A percentile compares a stretch with the other conserved stretches of the same genome.
phyloP scores from a whole-genome alignment of 1,284 basidiomycete genomes.

The Trichosporon sp. region DNA sequence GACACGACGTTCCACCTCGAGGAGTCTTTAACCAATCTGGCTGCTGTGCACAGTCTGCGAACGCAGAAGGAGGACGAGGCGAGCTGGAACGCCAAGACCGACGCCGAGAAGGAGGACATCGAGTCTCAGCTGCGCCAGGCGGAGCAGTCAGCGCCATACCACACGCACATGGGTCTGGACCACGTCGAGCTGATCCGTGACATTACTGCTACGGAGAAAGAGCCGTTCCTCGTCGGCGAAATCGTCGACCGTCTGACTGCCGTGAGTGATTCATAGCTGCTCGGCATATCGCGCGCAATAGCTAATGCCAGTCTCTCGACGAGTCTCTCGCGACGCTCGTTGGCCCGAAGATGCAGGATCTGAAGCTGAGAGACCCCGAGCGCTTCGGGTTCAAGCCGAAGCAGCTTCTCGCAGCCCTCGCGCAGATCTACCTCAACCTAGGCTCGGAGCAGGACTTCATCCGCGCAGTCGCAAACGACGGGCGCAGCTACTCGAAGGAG shows the following conservation, averaged over 20 bases:
- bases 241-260: constrained; percentile 93
- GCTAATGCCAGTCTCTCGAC: constrained; percentile 56
- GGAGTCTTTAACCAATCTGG: constrained; percentile 83
- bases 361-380: constrained; percentile 80
- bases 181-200: constrained; percentile 84
- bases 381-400: constrained; percentile 87
- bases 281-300: no score
- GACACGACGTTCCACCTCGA: constrained; percentile 98
- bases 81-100: constrained; percentile 61
- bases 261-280: constrained; percentile 55
- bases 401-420: constrained; percentile 73
- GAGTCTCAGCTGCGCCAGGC: constrained; percentile 70
- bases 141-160: constrained; percentile 77
- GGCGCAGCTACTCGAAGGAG: constrained; percentile 79
- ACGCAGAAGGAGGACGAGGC: constrained; percentile 70
- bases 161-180: constrained; percentile 78
- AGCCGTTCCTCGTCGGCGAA: constrained; percentile 92
- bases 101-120: constrained; percentile 74
- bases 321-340: constrained; percentile 88
- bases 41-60: constrained; percentile 82
- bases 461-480: constrained; percentile 85
- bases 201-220: constrained; percentile 85
- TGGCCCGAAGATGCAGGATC: constrained; percentile 66
- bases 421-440: constrained; percentile 88
- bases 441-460: constrained; percentile 74